Evolutionary conservation across 768 basidiomycete genomes (phyloP), one percentile per base, ranked within the genome.

Genomic region (Phaeotremella skinneri): DNA sequence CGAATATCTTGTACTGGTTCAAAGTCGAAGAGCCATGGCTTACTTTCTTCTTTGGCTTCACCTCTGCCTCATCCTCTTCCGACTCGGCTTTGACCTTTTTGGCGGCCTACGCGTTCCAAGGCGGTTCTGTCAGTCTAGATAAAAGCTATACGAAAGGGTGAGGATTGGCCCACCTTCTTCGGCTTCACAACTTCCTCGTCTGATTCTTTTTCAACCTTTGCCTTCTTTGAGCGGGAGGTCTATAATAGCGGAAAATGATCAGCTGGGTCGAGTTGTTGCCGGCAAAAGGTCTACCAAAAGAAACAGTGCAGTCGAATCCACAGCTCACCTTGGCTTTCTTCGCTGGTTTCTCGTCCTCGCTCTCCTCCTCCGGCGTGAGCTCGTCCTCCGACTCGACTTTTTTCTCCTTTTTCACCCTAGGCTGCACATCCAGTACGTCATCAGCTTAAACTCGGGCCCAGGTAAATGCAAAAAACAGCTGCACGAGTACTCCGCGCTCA

Each of bases 351-450:
- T 47, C 30, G 14, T 20, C 25, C 2, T 25, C 39, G 16, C 26
- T 82, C 56, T 78, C 79, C 47, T 78, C 78, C 52, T 81, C 80
- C 56, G 79, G 55, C 16, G 34, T 51, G n/a, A 26, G 30, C 5
- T 47, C 56, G 41, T 43, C 56, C 52, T 58, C 61, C 6, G 17
- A 48, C 34, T 62, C 42, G 23, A 41, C 20, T 51, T 53, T 48
- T n/a, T 21, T 27, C 27, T 53, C 52, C 52, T 25, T 25, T 17
- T 53, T 53, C 16, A 17, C 52, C 25, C 52, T 7, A 11, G 43
- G 43, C 43, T 45, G 43, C 43, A n/a, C n/a, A n/a, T n/a, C n/a
- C n/a, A n/a, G n/a, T n/a, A n/a, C n/a, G n/a, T n/a, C n/a, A n/a
- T n/a, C n/a, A n/a, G n/a, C n/a, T n/a, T n/a, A n/a, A n/a, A n/a